Conservation (phyloP, 331 rosid genomes). For the Malus hybrid region DNA sequence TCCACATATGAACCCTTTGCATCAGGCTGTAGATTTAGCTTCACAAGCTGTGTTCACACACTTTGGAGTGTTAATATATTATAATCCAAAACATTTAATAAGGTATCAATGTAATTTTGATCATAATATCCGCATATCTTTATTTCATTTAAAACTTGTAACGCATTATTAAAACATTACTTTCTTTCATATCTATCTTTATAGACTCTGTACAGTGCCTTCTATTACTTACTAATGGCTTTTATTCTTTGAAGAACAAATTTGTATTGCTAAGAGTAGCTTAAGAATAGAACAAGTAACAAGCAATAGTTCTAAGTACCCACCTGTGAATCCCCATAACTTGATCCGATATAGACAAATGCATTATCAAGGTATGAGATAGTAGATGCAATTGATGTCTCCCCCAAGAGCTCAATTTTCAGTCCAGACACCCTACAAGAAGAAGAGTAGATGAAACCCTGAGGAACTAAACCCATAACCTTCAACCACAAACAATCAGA, state of each 20-base stretch:
- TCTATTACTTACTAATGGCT: not conserved
- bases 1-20: constrained; percentile 92
- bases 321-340: constrained; percentile 98
- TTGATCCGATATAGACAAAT: constrained; percentile 84
- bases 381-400: constrained; percentile 93
- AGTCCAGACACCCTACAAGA: constrained; percentile 87
- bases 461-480: not conserved
- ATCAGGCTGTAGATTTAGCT: constrained; percentile 78
- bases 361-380: constrained; percentile 95
- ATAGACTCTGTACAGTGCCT: not conserved
- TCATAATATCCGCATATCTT: not conserved
- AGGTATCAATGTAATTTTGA: not conserved
- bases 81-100: not conserved
- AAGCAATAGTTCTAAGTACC: not conserved
- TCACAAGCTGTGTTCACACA: constrained; percentile 67
- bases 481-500: not conserved
- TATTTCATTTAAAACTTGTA: not conserved
- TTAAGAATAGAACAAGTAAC: not conserved
- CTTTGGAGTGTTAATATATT: constrained; percentile 21
- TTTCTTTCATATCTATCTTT: not conserved
- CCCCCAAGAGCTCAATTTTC: constrained; percentile 90
- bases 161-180: not conserved
- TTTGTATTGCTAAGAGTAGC: not conserved
- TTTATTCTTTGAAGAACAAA: not conserved
- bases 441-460: not conserved